Conservation (phyloP, 2,329 filamentous ascomycete genomes). For the Helminthosporium solani region DNA sequence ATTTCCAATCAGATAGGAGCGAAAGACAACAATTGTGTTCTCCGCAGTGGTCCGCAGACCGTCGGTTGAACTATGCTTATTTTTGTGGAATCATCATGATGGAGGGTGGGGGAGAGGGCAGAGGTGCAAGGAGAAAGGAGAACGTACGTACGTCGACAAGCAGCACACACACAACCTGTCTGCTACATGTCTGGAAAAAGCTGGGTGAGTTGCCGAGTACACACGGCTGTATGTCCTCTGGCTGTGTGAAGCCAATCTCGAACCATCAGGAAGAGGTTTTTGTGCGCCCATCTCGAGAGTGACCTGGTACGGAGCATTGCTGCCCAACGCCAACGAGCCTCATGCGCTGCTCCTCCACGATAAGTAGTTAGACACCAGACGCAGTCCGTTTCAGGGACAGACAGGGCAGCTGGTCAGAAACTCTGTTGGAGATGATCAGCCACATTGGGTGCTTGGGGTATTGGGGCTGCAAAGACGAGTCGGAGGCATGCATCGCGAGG, state of each 20-base stretch:
- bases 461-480: too few species aligned
- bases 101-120: constrained; percentile 11
- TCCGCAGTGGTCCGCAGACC: constrained; percentile 42
- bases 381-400: too few species aligned
- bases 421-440: too few species aligned
- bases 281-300: not conserved
- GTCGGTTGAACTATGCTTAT: constrained; percentile 49
- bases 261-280: not conserved
- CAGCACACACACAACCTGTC: too few species aligned
- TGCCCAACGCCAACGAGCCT: constrained; percentile 25
- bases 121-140: constrained; percentile 9
- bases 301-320: not conserved
- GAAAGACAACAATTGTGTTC: constrained; percentile 46
- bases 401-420: too few species aligned
- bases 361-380: too few species aligned
- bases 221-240: too few species aligned
- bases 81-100: constrained; percentile 42
- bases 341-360: too few species aligned
- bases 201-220: too few species aligned
- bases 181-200: not conserved
- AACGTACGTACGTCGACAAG: constrained; percentile 24
- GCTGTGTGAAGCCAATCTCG: not conserved
- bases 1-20: constrained; percentile 43
- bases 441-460: too few species aligned
- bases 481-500: too few species aligned